Base-by-base conservation (phyloP, 352 stramenopile genomes). In the Phytopythium mirpurense region DNA sequence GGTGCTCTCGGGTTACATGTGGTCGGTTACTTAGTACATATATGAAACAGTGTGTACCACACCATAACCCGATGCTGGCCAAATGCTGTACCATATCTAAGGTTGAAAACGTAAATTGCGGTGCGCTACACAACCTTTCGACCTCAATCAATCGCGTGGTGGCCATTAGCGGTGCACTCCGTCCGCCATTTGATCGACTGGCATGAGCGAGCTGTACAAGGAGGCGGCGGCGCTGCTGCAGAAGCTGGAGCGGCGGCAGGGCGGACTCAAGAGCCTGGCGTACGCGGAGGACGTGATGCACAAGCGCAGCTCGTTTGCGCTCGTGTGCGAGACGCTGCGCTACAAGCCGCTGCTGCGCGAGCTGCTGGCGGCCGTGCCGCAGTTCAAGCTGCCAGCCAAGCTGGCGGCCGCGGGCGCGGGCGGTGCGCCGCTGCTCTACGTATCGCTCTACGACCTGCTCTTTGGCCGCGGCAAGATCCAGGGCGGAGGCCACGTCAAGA, bases 301-400 rank as follows among this genome's bases (percentile, higher is more conserved):
- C 67, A 96, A 94, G 60, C 82, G 82, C 60, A 94, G 85, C 68
- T 94, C 83, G 21, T 96, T 92, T 59, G 84, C 83, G 56, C 68
- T 96, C 23, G 86, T 94, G 19, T 96, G 86, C 51, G 83, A 96
- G 68, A 96, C 86, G 56, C 67, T 96, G 57, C 83, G 85, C 26
- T 93, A 91, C 67, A 93, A 91, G 62, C 83, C 84, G 43, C 62
- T 93, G 54, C 67, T 96, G 37, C 64, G 70, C 10, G 55, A 86
- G 48, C 61, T 95, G 51, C 66, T 96, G 35, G 59, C 64, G 15
- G 81, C 77, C 18, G 77, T 92, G 57, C 83, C 83, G 9, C 66
- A 84, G 49, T 86, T 83, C 51, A 74, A 83, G 63, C 67, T 91
- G 45, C 63, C 86, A 37, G 60, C 64, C 24, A 51, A 84, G 43